Conservation (phyloP, 2,329 filamentous ascomycete species). For the Moelleriella libera region DNA sequence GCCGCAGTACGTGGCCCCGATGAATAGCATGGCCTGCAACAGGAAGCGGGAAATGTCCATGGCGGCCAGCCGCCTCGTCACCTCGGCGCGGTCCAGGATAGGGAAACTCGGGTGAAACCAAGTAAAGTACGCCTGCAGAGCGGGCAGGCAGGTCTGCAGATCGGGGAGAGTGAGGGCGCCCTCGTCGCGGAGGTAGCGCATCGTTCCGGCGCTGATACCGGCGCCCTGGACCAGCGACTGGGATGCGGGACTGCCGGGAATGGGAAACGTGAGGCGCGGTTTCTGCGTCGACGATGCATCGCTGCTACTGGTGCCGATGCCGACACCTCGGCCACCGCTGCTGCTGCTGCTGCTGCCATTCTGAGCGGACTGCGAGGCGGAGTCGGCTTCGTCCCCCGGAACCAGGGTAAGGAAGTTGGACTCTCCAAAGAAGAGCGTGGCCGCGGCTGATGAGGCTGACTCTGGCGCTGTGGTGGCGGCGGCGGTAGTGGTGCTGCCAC, state of each 20-base stretch:
- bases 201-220: constrained; percentile 29
- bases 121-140: constrained; percentile 36
- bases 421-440: constrained; percentile 21
- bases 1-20: constrained; percentile 38
- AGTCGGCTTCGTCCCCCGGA: constrained; percentile 8
- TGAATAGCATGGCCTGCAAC: constrained; percentile 38
- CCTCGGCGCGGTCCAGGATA: constrained; percentile 30
- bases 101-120: constrained; percentile 45
- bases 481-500: constrained; percentile 1
- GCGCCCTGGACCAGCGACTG: constrained; percentile 9
- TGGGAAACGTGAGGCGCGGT: constrained; percentile 15
- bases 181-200: constrained; percentile 31
- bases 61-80: constrained; percentile 22
- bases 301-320: background rate
- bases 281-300: constrained; percentile 5
- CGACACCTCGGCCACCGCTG: background rate
- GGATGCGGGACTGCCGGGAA: constrained; percentile 12
- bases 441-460: constrained; percentile 7
- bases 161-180: constrained; percentile 30
- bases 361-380: background rate
- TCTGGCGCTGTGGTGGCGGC: constrained; percentile 2
- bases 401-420: constrained; percentile 22
- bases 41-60: constrained; percentile 32
- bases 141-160: constrained; percentile 22
- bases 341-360: too few relatives aligned